Conservation (phyloP, 2,329 filamentous ascomycete genomes). For the Pseudomassariella vexata region DNA sequence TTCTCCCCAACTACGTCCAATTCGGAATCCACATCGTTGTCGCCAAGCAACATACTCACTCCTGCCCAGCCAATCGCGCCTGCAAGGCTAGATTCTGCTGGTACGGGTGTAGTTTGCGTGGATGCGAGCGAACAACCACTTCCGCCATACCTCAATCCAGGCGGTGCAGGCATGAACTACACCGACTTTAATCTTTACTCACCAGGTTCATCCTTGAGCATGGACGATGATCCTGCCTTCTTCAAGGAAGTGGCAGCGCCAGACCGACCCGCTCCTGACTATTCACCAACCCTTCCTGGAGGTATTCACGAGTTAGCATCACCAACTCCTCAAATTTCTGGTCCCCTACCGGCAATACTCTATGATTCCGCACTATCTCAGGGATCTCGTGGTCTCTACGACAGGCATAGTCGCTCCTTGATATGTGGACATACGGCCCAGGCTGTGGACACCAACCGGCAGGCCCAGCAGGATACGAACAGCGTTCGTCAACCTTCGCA, state of each 20-base stretch:
- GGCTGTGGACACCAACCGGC: no score
- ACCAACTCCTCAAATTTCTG: no score
- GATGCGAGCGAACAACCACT: conserved; percentile 9
- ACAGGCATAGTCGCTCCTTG: no score
- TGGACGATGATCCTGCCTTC: conserved; percentile 40
- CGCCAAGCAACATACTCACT: conserved; percentile 27
- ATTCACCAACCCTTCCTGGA: no score
- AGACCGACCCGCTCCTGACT: no score
- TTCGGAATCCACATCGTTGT: conserved; percentile 20
- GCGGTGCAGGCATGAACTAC: conserved; percentile 36
- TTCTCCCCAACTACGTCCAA: conserved; percentile 29
- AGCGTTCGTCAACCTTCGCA: no score
- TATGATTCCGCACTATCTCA: no score
- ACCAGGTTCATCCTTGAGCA: conserved; percentile 34
- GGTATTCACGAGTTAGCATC: no score
- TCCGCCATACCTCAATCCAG: conserved; percentile 36
- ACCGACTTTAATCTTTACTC: conserved; percentile 53
- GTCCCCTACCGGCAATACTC: no score
- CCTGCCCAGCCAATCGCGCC: conserved; percentile 11
- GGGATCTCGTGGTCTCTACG: no score
- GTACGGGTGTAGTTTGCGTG: background rate
- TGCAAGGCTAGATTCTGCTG: conserved; percentile 3
- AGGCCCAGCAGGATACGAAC: conserved; percentile 1
- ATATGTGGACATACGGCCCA: no score
- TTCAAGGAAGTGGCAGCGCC: conserved; percentile 17